Evolutionary conservation across 164 flowering plant genomes (phyloP).

Genomic region (Vitis riparia): DNA sequence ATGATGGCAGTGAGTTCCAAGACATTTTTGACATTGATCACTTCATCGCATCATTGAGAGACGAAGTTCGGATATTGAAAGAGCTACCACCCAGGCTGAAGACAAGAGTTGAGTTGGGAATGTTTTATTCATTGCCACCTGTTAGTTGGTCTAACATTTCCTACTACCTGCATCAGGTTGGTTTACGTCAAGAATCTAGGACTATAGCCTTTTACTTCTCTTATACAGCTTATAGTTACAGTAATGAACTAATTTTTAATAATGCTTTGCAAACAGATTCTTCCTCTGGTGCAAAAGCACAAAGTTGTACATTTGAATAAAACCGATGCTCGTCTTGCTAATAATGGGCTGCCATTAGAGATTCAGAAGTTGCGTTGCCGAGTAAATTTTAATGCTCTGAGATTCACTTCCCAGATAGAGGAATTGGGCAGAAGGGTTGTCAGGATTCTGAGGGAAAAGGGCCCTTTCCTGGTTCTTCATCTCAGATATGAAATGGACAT

Average conservation of each 20-base stretch:
- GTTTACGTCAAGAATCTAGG: neutral
- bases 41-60: conserved; percentile 55
- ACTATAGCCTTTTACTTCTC: neutral
- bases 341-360: conserved; percentile 49
- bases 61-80: conserved; percentile 55
- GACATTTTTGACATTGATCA: conserved; percentile 67
- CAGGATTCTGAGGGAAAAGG: conserved; percentile 42
- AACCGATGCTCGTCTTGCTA: conserved; percentile 64
- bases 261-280: conserved; percentile 37
- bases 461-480: conserved; percentile 62
- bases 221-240: neutral
- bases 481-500: conserved; percentile 74
- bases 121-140: conserved; percentile 42
- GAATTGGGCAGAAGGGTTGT: conserved; percentile 54
- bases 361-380: conserved; percentile 58
- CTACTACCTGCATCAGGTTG: conserved; percentile 53
- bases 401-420: conserved; percentile 53
- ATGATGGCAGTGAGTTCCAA: conserved; percentile 51
- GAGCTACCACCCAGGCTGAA: conserved; percentile 54
- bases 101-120: conserved; percentile 42
- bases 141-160: conserved; percentile 65
- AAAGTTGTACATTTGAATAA: conserved; percentile 55
- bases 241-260: conserved; percentile 6
- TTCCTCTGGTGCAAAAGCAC: conserved; percentile 47
- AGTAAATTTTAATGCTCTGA: conserved; percentile 52